These are phyloP conservation scores for Penicillium fimorum DNA, from an alignment of 495 filamentous ascomycete species.

Conservation along the genomic window DNA sequence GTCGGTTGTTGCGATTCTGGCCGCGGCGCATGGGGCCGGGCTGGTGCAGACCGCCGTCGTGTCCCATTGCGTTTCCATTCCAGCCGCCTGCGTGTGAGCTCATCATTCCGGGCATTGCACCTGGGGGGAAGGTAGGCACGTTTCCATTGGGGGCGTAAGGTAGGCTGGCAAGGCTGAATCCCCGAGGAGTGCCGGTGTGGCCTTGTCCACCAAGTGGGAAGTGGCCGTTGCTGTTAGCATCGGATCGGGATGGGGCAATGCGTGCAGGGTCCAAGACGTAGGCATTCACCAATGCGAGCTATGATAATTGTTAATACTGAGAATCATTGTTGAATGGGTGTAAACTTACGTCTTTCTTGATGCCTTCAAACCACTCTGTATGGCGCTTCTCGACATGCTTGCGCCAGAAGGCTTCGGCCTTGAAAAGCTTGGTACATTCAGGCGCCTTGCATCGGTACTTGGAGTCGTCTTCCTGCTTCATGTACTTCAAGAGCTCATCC, in stretches of 20 bases:
- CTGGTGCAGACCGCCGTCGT: constrained; percentile 47
- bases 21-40: constrained; percentile 60
- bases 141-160: constrained; percentile 22
- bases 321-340: background rate
- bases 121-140: constrained; percentile 24
- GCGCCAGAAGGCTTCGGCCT: constrained; percentile 92
- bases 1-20: constrained; percentile 49
- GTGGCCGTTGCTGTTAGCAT: constrained; percentile 97
- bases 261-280: constrained; percentile 93
- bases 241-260: constrained; percentile 85
- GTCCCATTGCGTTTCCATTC: constrained; percentile 45
- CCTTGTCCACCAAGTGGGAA: constrained; percentile 73
- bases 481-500: constrained; percentile 80
- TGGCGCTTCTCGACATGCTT: constrained; percentile 99
- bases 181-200: constrained; percentile 82
- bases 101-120: constrained; percentile 52
- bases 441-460: constrained; percentile 96
- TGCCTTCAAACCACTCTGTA: constrained; percentile 75
- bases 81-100: constrained; percentile 47
- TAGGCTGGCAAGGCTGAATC: constrained; percentile 82
- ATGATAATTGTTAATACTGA: constrained; percentile 19
- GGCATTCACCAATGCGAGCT: constrained; percentile 86
- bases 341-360: constrained; percentile 75
- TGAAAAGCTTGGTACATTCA: constrained; percentile 95
- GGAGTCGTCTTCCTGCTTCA: constrained; percentile 95